Evolutionary conservation across 2,329 filamentous ascomycete genomes (phyloP).

Genomic region (Colletotrichum cuscutae): DNA sequence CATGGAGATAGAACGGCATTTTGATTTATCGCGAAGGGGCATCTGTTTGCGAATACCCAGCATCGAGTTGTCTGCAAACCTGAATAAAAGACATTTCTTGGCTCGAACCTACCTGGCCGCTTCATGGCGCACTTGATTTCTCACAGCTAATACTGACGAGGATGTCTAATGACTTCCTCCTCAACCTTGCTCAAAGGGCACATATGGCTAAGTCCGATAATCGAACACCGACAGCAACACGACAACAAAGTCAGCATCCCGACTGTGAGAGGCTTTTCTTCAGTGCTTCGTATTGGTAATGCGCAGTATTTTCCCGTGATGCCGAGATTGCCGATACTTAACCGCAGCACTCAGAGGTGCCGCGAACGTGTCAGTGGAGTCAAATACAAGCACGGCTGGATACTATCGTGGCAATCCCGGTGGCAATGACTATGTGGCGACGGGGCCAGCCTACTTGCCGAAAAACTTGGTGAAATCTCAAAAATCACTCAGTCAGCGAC

Average conservation of each 20-base stretch:
- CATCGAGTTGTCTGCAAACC: background rate
- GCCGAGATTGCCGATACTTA: background rate
- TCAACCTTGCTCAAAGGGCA: background rate
- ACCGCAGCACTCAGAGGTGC: background rate
- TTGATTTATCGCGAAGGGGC: background rate
- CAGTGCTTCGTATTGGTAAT: rapidly evolving
- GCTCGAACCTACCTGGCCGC: background rate
- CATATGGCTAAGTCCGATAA: rapidly evolving
- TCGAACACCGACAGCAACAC: background rate
- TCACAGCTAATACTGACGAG: background rate
- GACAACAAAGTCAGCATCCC: background rate
- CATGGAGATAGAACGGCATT: background rate
- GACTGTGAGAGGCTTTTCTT: background rate
- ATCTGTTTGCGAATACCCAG: background rate
- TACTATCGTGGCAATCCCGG: background rate
- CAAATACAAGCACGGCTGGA: background rate
- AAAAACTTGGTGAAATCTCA: background rate
- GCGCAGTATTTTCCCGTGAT: background rate
- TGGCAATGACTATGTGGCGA: background rate
- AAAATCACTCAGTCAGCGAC: background rate
- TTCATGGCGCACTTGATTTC: background rate
- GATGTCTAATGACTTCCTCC: rapidly evolving
- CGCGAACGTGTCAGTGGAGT: background rate
- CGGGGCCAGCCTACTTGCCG: background rate
- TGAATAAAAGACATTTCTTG: background rate